Base-by-base conservation (phyloP, 305 asterid genomes). In the Monarda citriodora region DNA sequence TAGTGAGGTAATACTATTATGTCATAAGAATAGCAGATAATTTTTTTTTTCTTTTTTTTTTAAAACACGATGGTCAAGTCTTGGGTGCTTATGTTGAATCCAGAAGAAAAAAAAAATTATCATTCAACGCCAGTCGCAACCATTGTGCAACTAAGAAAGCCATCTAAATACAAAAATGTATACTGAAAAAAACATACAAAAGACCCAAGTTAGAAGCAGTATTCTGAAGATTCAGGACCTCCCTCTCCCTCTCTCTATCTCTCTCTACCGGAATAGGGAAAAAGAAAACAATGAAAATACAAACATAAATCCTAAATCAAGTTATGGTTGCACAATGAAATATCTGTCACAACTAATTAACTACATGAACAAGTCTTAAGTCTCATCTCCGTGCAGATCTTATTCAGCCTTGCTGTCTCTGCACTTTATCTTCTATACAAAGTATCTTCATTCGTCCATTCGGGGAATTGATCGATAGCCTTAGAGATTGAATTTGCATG, bases 321-420 rank as follows among this genome's bases (percentile, higher is more conserved):
- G 52, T 47, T 47, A 13, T 20, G 18, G 36, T 50, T 23, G 18
- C 55, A 23, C 5, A 50, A 50, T 11, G n/a, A 48, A 12, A 11
- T 48, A 21, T 26, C 55, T 10, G 55, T 34, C 36, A 50, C 55
- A 50, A 13, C 54, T 8, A 47, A 7, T 40, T 47, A 47, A 18
- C 13, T 20, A 47, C 52, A 47, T 47, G 26, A 18, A 18, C 7
- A 47, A 47, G 25, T 20, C 52, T 47, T 18, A 26, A 46, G 5
- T 20, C 26, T 46, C 51, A 23, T 56, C 18, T 48, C 62, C n/a
- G 37, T 26, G 62, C 44, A 21, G 1, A 45, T 56, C 69, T 69
- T 50, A 60, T 61, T 65, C 22, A 9, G 40, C 37, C 31, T 13
- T 15, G 22, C 25, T 14, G 32, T 22, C 58, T 51, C 61, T 41